Base-by-base conservation (phyloP, 352 stramenopile genomes). In the Pythium brassicae region DNA sequence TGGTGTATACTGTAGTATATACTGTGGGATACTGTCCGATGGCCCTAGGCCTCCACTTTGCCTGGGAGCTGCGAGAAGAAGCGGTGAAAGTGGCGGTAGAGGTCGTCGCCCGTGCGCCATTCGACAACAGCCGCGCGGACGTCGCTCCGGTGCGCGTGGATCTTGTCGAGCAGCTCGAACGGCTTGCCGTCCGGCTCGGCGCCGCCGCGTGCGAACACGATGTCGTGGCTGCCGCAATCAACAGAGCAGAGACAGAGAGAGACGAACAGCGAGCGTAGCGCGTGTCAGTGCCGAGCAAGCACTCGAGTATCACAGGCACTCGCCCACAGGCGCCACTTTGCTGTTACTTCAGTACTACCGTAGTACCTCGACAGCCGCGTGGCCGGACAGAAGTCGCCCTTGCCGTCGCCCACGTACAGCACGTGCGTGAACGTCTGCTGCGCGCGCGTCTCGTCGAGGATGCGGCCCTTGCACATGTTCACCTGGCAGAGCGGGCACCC, bases 401-500 rank as follows among this genome's bases (percentile, higher is more conserved):
- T 62, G 8, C 68, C 76, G 37, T 75, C 72, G 44, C 78, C 74
- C 11, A 89, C 64, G 50, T 79, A 89, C n/a, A 89, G 29, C 20
- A 89, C 71, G 29, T 64, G 57, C 0, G 73, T 57, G 50, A 66
- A 80, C 44, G 47, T 27, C 39, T 67, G 51, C 11, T 71, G 50
- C 15, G 65, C 51, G 35, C 67, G 61, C 19, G 79, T 59, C 12
- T 62, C 46, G 22, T 84, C 53, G 26, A 88, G 10, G n/a, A 85
- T 72, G 3, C 39, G 34, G 2, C 78, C 79, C 65, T 86, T 89
- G 74, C 79, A 89, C 72, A 87, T 71, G 50, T 84, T 84, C 23
- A 50, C 22, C 23, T 72, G 71, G 50, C 79, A 89, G 20, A 58
- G 57, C 0, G 42, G 19, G 56, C 79, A 89, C 0, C 59, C 69